Conservation (phyloP, 352 stramenopile species). For the Pythium phragmiticola region DNA sequence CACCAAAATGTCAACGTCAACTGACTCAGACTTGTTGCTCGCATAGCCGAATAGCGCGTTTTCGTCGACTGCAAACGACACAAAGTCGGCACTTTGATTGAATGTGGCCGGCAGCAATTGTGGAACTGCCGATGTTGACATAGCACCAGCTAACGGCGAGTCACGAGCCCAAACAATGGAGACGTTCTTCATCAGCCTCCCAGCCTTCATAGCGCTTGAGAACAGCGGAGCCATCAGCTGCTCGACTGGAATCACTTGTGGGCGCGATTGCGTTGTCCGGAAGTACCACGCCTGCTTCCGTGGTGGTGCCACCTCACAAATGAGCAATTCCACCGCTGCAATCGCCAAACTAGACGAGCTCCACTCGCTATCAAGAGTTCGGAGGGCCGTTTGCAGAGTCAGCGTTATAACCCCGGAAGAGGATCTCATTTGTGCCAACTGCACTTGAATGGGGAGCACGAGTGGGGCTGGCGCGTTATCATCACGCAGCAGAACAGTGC, state of each 20-base stretch:
- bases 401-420: conserved; percentile 1
- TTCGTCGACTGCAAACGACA: conserved; percentile 1
- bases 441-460: conserved; percentile 22
- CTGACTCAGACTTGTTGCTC: conserved; percentile 5
- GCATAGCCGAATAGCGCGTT: conserved; percentile 5
- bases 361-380: conserved; percentile 2
- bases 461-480: background rate
- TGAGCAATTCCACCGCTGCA: conserved; percentile 12
- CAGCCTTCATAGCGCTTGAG: background rate
- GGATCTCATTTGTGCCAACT: conserved; percentile 14
- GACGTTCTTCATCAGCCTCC: background rate
- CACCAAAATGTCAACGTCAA: conserved; percentile 20
- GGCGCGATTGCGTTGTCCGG: background rate
- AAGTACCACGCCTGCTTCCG: conserved; percentile 18
- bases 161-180: conserved; percentile 14
- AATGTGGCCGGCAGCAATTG: background rate
- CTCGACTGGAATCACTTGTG: background rate
- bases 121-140: background rate
- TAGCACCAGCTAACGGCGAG: background rate
- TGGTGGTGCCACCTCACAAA: conserved; percentile 17
- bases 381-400: conserved; percentile 7
- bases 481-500: conserved; percentile 22
- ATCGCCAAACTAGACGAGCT: background rate
- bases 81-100: conserved; percentile 17
- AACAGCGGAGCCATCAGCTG: conserved; percentile 9